Evolutionary conservation across 225 moss, liverwort and hornwort genomes (phyloP).

Genomic region (Takakia lepidozioides): DNA sequence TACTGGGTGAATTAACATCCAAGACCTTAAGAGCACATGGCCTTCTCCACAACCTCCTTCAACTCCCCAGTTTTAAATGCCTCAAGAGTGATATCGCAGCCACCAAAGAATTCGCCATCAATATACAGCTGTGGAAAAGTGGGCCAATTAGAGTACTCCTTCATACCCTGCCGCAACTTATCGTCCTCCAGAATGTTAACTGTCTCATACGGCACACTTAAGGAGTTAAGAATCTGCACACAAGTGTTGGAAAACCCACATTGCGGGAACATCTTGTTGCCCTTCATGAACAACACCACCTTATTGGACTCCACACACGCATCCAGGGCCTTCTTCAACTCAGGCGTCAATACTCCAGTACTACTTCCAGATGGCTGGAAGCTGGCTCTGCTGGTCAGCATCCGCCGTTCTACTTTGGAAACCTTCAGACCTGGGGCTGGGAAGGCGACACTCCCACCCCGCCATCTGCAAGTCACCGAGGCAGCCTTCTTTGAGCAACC

Average conservation of each 20-base stretch:
- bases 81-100: slow-evolving; percentile 80
- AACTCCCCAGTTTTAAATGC: slow-evolving; percentile 68
- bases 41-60: slow-evolving; percentile 78
- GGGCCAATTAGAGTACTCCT: slow-evolving; percentile 84
- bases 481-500: too few species aligned
- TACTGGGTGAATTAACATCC: too few species aligned
- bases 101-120: slow-evolving; percentile 92
- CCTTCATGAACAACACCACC: slow-evolving; percentile 98
- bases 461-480: too few species aligned
- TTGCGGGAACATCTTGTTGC: slow-evolving; percentile 91
- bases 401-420: too few species aligned
- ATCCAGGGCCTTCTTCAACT: slow-evolving; percentile 71
- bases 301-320: slow-evolving; percentile 72
- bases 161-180: slow-evolving; percentile 74
- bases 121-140: slow-evolving; percentile 95
- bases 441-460: too few species aligned
- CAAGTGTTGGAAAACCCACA: slow-evolving; percentile 95
- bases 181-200: slow-evolving; percentile 94
- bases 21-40: slow-evolving; percentile 72
- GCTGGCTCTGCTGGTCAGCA: too few species aligned
- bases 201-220: slow-evolving; percentile 66
- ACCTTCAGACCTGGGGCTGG: too few species aligned
- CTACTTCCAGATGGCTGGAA: too few species aligned
- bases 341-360: too few species aligned
- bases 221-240: slow-evolving; percentile 80